Percentiles rank a stretch among this genome's conserved stretches.
These are phyloP conservation scores for Leccinum arenicola DNA, from an alignment of 768 basidiomycete genomes.

Conservation along the genomic window DNA sequence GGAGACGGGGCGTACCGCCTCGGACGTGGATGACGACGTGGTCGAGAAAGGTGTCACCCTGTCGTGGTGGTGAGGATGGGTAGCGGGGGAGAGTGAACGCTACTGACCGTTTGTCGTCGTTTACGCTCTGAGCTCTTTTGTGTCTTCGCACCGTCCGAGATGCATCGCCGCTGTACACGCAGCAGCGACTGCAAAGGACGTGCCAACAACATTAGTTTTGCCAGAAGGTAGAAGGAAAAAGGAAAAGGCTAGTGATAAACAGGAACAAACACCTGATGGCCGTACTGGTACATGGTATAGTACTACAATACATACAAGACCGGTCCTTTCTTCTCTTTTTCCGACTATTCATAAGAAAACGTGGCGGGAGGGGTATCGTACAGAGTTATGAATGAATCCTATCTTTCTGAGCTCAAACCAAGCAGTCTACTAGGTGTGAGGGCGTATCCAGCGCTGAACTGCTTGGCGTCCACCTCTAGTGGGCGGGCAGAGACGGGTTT, in stretches of 20 bases:
- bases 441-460: constrained; percentile 7
- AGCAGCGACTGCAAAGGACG: not conserved
- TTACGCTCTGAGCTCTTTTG: constrained; percentile 72
- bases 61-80: constrained; percentile 6
- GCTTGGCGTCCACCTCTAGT: not conserved
- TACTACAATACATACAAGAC: constrained; percentile 7
- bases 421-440: constrained; percentile 28
- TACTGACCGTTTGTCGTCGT: constrained; percentile 61
- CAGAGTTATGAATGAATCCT: not conserved
- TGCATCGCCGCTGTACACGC: not conserved
- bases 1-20: constrained; percentile 49
- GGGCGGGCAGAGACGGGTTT: not conserved
- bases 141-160: not conserved
- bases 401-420: constrained; percentile 20
- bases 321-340: not conserved
- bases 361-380: not conserved
- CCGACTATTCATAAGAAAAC: not conserved
- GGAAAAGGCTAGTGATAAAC: constrained; percentile 3
- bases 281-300: not conserved
- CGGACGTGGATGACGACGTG: constrained; percentile 75
- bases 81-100: not conserved
- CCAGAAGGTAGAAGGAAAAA: not conserved
- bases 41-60: constrained; percentile 83
- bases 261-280: constrained; percentile 3
- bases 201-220: not conserved